phyloP scores from a whole-genome alignment of 2,329 filamentous ascomycete genomes.

The Diaporthe batatas region DNA sequence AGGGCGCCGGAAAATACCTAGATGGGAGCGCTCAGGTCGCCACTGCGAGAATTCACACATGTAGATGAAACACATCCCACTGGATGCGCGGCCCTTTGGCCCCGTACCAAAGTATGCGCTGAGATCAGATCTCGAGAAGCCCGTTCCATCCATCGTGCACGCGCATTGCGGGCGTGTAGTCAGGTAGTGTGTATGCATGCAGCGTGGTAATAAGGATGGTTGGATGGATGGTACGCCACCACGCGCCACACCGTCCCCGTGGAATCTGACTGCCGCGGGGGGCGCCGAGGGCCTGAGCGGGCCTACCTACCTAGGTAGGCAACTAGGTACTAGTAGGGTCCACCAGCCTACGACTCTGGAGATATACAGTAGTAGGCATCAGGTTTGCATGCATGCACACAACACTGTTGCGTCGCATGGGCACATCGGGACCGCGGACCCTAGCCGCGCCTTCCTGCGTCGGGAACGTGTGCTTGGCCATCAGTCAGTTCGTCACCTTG shows the following conservation, averaged over 20 bases:
- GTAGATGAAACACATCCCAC: not conserved
- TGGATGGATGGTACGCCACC: not conserved
- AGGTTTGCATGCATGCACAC: not conserved
- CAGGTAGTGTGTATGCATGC: not conserved
- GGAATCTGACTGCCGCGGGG: not conserved
- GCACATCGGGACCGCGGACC: not conserved
- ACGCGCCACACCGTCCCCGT: not conserved
- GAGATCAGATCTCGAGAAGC: constrained; percentile 15
- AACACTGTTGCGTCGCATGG: not conserved
- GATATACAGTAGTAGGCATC: not conserved
- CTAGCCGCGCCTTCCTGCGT: not conserved
- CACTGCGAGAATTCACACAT: not conserved
- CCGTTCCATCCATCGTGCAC: constrained; percentile 5
- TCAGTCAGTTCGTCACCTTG: not conserved
- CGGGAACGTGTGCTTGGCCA: not conserved
- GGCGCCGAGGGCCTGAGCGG: constrained; percentile 22
- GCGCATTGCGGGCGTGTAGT: not conserved
- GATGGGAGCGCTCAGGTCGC: not conserved
- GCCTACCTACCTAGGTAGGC: too few species aligned
- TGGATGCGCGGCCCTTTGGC: too few species aligned
- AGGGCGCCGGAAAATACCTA: not conserved
- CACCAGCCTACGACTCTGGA: not conserved
- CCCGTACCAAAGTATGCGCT: not conserved
- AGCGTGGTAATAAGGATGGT: not conserved
- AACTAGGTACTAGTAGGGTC: too few species aligned